Evolutionary conservation across 345 rosid species (phyloP), one percentile per base, ranked within the genome.

Genomic region (Eucalyptus grandis): DNA sequence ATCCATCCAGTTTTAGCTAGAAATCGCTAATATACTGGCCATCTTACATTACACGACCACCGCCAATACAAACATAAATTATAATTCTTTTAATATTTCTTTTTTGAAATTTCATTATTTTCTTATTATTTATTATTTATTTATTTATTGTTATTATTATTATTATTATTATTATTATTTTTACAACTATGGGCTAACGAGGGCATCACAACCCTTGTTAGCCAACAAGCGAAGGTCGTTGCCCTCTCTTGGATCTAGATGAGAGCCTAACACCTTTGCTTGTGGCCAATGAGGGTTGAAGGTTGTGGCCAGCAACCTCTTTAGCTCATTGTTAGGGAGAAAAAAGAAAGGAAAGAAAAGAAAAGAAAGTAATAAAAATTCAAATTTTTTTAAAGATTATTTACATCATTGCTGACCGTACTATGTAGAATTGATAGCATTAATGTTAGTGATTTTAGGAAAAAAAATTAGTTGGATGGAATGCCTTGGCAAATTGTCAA

Each of bases 31-130:
- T 21, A 21, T 50, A 15, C 1, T 50, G 1, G 24, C 1, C 24
- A 7, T 19, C 56, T 2, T 53, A 53, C 11, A 53, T 53, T 3
- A 0, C 58, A 53, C 5, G 1, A 21, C 9, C 0, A 8, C 0
- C 8, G 0, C 0, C 1, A 24, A 53, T 19, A 3, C 2, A 53
- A 0, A 53, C 58, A 53, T 8, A 53, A 8, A 21, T 8, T 8
- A 53, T 8, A 21, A 21, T 53, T 53, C 8, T 53, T 53, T 53
- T 53, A 19, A 53, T 53, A 53, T 53, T 53, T 53, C 1, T 21
- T 21, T 53, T 53, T 19, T 53, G 26, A 53, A 53, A 21, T 19
- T 53, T 53, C 5, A 53, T 21, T 53, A 21, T 19, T 3, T 53
- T 53, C 10, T 8, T 53, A 53, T 19, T 53, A 7, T 19, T 49